Conservation (phyloP, 495 filamentous ascomycete genomes). For the Rusavskia elegans region DNA sequence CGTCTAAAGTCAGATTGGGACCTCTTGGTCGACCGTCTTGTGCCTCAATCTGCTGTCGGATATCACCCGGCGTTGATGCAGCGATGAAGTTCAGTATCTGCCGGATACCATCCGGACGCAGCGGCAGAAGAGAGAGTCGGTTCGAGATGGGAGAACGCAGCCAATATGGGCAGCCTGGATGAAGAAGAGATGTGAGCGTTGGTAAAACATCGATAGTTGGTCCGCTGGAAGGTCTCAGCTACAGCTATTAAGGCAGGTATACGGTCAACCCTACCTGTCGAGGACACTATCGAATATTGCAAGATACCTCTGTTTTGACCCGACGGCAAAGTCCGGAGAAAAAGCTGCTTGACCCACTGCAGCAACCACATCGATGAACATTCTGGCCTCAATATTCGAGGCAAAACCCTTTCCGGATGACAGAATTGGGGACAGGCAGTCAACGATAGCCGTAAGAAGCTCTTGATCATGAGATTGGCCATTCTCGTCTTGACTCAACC, state of each 20-base stretch:
- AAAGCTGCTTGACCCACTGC: conserved; percentile 20
- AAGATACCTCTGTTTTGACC: background rate
- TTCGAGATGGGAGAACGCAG: conserved; percentile 32
- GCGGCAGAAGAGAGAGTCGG: conserved; percentile 43
- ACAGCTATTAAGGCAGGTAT: background rate
- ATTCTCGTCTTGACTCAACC: background rate
- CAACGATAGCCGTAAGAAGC: background rate
- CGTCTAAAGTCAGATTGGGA: conserved; percentile 55
- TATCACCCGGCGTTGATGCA: no score
- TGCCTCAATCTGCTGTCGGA: no score
- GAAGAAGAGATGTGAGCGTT: conserved; percentile 29
- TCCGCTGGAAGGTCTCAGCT: conserved; percentile 15
- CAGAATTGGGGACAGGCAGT: background rate
- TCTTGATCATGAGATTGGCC: background rate
- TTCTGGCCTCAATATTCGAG: conserved; percentile 9
- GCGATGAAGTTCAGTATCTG: conserved; percentile 56
- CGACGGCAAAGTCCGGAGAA: background rate
- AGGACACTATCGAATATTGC: conserved; percentile 1
- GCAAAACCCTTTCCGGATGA: background rate
- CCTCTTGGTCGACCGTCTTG: conserved; percentile 30
- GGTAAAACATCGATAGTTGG: conserved; percentile 28
- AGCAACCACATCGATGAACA: conserved; percentile 20
- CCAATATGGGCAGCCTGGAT: conserved; percentile 29
- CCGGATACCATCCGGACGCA: conserved; percentile 48
- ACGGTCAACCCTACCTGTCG: background rate